Conservation (phyloP, 2,329 filamentous ascomycete species). For the Nannizziopsis arthrosporioides region DNA sequence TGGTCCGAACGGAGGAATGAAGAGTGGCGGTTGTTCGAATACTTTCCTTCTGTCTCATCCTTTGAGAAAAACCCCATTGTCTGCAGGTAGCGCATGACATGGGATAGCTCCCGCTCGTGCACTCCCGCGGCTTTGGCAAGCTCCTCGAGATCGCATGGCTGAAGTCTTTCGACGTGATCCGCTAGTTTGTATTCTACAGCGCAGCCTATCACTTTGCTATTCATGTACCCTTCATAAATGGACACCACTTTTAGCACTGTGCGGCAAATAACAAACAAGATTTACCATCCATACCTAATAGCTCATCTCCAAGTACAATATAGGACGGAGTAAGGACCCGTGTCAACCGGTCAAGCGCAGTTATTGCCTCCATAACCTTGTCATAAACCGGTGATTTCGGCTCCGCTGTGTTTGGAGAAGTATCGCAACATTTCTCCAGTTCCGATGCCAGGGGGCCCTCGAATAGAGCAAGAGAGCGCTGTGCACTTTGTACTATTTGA, state of each 20-base stretch:
- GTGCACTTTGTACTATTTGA: neutral
- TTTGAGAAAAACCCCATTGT: neutral
- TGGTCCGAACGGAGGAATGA: neutral
- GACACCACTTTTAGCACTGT: no score
- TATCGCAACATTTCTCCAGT: neutral
- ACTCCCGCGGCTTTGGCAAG: neutral
- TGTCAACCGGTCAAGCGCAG: no score
- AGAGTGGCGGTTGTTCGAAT: neutral
- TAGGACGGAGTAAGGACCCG: no score
- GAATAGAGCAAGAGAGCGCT: neutral
- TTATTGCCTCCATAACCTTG: no score
- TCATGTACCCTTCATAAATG: neutral
- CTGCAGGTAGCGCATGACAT: neutral
- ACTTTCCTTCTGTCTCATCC: neutral
- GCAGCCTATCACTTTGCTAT: neutral
- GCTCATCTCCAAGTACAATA: no score
- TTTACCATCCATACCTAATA: no score
- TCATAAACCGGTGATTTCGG: no score
- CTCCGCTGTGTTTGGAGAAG: neutral
- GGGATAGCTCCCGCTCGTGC: neutral
- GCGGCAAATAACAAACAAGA: no score
- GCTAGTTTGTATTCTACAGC: neutral
- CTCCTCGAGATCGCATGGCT: neutral
- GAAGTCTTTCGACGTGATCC: conserved; percentile 1
- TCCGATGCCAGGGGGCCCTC: neutral